Evolutionary conservation across 345 rosid species (phyloP), one percentile per base, ranked within the genome.

Genomic region (Lepidium sativum): DNA sequence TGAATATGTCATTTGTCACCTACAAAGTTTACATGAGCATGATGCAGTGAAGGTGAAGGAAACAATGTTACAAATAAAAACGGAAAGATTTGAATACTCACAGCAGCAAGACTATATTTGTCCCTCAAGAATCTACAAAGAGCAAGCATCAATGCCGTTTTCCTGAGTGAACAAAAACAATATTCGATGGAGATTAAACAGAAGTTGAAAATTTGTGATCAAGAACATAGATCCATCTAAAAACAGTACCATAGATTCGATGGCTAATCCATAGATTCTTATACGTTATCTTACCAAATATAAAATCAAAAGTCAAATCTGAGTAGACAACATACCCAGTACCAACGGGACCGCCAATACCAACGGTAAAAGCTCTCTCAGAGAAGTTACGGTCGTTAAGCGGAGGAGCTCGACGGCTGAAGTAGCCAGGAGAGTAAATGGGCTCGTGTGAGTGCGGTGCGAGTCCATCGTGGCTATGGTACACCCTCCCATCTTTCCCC

Each of bases 391-490:
- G 82, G 53, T 73, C 65, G 35, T 76, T 43, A 60, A 90, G 79
- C 4, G 96, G 97, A 6, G 77, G 97, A 74, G 99, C 99, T 76
- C 97, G 79, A 72, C 87, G 81, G 67, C 82, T 83, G 75, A 90
- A 90, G 83, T 58, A 94, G 34, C 99, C 97, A 57, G 99, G 97
- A 14, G 97, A 87, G 84, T 90, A 94, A 9, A 92, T 92, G 48
- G 99, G 97, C 79, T 90, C 99, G 50, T 92, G 99, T 8, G 99
- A 90, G 70, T 89, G 97, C 5, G 96, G 92, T n/a, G 97, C 98
- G 11, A 89, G 82, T 44, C 98, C 98, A 72, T 92, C 98, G 70
- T 94, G 99, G 82, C 96, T 90, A 69, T 90, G 99, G 72, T 81
- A 88, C 53, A 84, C 82, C 74, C 48, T 90, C 41, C 97, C 97